Evolutionary conservation across 768 basidiomycete genomes (phyloP).

Genomic region (Punctularia strigosozonata): DNA sequence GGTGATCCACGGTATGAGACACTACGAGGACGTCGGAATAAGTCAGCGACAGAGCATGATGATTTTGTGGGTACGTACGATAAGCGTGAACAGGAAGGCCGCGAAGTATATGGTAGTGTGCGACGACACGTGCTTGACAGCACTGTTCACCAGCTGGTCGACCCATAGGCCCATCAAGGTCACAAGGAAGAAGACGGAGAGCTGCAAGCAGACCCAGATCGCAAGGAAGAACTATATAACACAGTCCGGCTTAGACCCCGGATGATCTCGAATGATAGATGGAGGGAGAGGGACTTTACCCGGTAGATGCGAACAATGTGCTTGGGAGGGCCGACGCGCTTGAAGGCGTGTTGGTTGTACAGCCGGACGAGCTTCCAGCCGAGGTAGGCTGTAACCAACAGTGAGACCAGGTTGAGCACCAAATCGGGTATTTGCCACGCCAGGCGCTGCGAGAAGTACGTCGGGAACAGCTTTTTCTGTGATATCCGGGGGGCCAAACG

Average conservation of each 20-base stretch:
- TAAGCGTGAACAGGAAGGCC: conserved; percentile 29
- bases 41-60: background rate
- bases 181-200: conserved; percentile 39
- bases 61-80: conserved; percentile 21
- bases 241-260: background rate
- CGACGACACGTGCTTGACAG: conserved; percentile 28
- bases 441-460: conserved; percentile 29
- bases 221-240: conserved; percentile 39
- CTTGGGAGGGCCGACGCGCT: conserved; percentile 39
- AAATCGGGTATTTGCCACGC: conserved; percentile 36
- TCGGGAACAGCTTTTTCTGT: conserved; percentile 24
- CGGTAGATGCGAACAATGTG: conserved; percentile 39
- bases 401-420: conserved; percentile 29
- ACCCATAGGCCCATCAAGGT: conserved; percentile 44
- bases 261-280: background rate
- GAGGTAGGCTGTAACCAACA: conserved; percentile 29
- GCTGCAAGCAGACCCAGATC: conserved; percentile 39
- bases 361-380: conserved; percentile 36
- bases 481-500: background rate
- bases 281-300: conserved; percentile 18
- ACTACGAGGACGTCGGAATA: conserved; percentile 15
- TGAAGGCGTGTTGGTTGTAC: conserved; percentile 36
- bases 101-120: conserved; percentile 32
- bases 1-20: conserved; percentile 41
- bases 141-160: conserved; percentile 37